These are phyloP conservation scores for Candolleomyces eurysporus DNA, from an alignment of 768 basidiomycete species.

Conservation along the genomic window DNA sequence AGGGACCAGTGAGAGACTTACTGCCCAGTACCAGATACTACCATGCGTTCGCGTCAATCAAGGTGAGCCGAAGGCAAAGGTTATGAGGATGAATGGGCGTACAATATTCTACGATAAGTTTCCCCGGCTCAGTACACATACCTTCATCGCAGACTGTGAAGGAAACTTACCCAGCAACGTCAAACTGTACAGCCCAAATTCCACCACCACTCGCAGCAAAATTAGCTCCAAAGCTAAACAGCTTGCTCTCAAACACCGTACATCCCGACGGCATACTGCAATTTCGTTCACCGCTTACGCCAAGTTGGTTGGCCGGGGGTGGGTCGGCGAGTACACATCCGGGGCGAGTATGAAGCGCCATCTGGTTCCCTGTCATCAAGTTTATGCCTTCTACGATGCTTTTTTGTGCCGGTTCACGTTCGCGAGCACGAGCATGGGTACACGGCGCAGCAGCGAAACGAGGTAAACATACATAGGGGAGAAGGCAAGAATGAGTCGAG, in stretches of 20 bases:
- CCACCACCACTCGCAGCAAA: conserved; percentile 54
- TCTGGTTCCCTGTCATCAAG: conserved; percentile 46
- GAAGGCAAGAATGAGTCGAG: not conserved
- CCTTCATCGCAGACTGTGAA: not conserved
- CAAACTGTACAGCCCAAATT: conserved; percentile 67
- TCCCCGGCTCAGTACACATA: not conserved
- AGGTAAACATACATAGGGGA: not conserved
- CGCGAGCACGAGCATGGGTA: not conserved
- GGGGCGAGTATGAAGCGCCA: conserved; percentile 49
- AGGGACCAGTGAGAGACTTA: conserved; percentile 19
- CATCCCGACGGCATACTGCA: conserved; percentile 40
- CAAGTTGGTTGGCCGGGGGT: conserved; percentile 25
- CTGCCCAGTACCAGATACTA: conserved; percentile 50
- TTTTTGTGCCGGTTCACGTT: not conserved
- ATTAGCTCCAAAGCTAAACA: conserved; percentile 44
- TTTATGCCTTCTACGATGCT: conserved; percentile 64
- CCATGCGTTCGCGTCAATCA: not conserved
- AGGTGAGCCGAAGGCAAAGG: no score
- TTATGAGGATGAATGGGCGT: not conserved
- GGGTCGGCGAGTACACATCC: conserved; percentile 33
- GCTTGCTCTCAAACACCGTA: conserved; percentile 38
- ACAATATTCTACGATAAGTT: conserved; percentile 13
- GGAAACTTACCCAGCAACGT: conserved; percentile 42
- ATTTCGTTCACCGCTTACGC: conserved; percentile 25
- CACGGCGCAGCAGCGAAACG: no score